Conservation (phyloP, 2,329 filamentous ascomycete genomes). For the Ophiostoma piceae region DNA sequence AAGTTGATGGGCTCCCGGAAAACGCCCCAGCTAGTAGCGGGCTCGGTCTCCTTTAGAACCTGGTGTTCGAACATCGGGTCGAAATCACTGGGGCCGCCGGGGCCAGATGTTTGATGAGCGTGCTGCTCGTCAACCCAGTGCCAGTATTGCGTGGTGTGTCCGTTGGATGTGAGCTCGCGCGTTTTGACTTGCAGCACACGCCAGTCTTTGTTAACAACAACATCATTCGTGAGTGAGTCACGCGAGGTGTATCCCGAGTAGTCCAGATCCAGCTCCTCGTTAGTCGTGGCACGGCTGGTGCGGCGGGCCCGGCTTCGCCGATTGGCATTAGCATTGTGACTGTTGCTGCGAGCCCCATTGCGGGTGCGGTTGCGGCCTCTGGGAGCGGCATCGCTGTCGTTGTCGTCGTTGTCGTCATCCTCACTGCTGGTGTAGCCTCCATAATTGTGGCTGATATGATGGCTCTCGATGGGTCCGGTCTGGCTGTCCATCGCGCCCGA, state of each 20-base stretch:
- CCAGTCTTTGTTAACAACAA: conserved; percentile 46
- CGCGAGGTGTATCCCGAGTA: conserved; percentile 47
- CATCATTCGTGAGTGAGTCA: conserved; percentile 46
- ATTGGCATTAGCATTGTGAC: conserved; percentile 8
- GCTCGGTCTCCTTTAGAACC: conserved; percentile 44
- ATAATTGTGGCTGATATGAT: conserved; percentile 1
- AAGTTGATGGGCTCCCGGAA: conserved; percentile 50
- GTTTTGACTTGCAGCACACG: conserved; percentile 51
- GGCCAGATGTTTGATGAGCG: conserved; percentile 16
- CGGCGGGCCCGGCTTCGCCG: background rate
- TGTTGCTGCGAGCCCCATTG: background rate
- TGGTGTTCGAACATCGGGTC: conserved; percentile 48
- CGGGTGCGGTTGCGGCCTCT: background rate
- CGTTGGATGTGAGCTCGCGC: conserved; percentile 42
- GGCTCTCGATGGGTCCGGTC: background rate
- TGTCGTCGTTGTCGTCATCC: conserved; percentile 3
- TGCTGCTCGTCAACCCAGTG: conserved; percentile 40
- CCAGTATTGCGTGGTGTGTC: conserved; percentile 51
- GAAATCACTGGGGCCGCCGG: conserved; percentile 30
- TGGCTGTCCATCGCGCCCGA: background rate
- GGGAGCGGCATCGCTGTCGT: background rate
- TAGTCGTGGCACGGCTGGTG: background rate
- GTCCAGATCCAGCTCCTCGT: conserved; percentile 33
- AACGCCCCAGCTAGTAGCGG: conserved; percentile 43
- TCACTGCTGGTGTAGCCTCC: conserved; percentile 8